Evolutionary conservation across 768 basidiomycete genomes (phyloP), one percentile per base, ranked within the genome.

Genomic region (Kwoniella sp.): DNA sequence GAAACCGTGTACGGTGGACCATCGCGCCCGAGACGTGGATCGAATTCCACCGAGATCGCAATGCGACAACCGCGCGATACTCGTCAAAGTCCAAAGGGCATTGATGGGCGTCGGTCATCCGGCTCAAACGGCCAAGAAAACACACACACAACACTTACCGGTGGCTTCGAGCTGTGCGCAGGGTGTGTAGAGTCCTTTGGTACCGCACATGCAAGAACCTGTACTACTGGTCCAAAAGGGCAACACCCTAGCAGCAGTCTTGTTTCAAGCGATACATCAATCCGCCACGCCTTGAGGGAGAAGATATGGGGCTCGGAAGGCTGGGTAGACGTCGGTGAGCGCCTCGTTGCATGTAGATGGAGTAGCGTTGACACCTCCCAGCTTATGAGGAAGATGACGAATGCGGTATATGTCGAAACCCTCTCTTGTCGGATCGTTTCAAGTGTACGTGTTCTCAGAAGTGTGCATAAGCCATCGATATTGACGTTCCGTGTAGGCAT

Each of bases 311-410:
- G 84, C 1, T 80, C 80, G 27, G 75, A 77, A 34, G 87, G 88
- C 1, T 95, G 92, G 92, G 83, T 83, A 51, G 87, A 90, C 67
- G 84, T 95, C 46, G 88, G 90, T 90, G 67, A 56, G 86, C 80
- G 6, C 3, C 6, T 31, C 22, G 5, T n/a, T 3, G 7, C 17
- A 27, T 27, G 15, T 9, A 4, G 7, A 15, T 11, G 29, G 50
- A 5, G 50, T 20, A 46, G 19, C 3, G 1, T 27, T 17, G 19
- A 7, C 26, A 19, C 15, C 8, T 31, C n/a, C 14, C 78, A 78
- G 86, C 91, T 64, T 89, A 84, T 59, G 81, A 87, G 60, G 88
- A 89, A 56, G 78, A 82, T 10, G 80, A 80, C 22, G 77, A 78
- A 59, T 96, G 92, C 63, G 87, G 89, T 3, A 89, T 84, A n/a